phyloP scores from a whole-genome alignment of 2,329 filamentous ascomycete genomes.

The Chrysosporium queenslandicum region DNA sequence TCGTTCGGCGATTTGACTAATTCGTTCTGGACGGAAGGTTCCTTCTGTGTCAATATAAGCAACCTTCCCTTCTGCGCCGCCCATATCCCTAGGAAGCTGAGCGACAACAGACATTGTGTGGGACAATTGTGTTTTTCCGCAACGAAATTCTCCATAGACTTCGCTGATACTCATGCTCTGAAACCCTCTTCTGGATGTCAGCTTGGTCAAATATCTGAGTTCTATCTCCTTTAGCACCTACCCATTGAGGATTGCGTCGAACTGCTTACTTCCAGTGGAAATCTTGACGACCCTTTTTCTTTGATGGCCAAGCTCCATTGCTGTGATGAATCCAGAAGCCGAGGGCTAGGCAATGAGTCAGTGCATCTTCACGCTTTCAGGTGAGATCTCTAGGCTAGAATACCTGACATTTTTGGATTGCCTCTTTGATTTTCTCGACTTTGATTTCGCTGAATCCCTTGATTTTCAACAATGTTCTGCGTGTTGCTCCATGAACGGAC shows the following conservation, averaged over 20 bases:
- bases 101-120: slow-evolving; percentile 60
- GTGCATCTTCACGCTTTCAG: neutral
- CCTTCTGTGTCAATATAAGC: slow-evolving; percentile 60
- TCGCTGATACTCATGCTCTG: slow-evolving; percentile 61
- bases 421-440: slow-evolving; percentile 61
- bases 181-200: slow-evolving; percentile 44
- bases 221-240: slow-evolving; percentile 23
- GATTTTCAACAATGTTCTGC: slow-evolving; percentile 53
- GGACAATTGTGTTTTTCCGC: slow-evolving; percentile 59
- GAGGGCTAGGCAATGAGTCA: slow-evolving; percentile 41
- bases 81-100: slow-evolving; percentile 47
- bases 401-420: slow-evolving; percentile 52
- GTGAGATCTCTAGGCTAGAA: neutral
- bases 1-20: slow-evolving; percentile 56
- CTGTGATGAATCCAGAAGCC: slow-evolving; percentile 54
- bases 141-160: slow-evolving; percentile 40
- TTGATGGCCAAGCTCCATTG: slow-evolving; percentile 53
- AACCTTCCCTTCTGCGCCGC: slow-evolving; percentile 58
- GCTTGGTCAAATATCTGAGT: neutral
- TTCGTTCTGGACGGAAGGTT: slow-evolving; percentile 58
- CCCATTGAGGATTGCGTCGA: slow-evolving; percentile 56
- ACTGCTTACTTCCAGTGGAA: slow-evolving; percentile 60
- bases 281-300: slow-evolving; percentile 55
- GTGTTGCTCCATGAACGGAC: slow-evolving; percentile 52
- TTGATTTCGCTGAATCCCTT: slow-evolving; percentile 62